Base-by-base conservation (phyloP, 495 filamentous ascomycete genomes). In the Penicillium ochrochloron region DNA sequence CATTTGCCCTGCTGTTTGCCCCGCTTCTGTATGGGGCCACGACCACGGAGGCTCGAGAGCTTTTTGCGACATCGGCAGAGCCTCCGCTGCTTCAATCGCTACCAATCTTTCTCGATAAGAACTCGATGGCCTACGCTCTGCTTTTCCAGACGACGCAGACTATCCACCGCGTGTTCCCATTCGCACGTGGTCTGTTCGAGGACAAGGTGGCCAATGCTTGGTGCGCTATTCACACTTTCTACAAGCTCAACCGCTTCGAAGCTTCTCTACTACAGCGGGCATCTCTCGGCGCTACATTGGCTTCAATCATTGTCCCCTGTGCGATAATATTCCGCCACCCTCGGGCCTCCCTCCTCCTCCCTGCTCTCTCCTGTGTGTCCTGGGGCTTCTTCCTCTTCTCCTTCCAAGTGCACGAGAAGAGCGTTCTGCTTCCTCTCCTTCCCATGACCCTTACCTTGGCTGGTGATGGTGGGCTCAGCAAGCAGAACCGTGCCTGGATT, bases 161-260 rank as follows among this genome's bases (percentile, higher is more conserved):
- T 62, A 75, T 97, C 34, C 89, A 95, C 69, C 89, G 95, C n/a
- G 83, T 97, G 41, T 97, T 99, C 70, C 95, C 95, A 8, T 98
- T 99, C 69, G 87, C 93, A 14, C 88, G 95, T 31, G 95, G 95
- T 21, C 82, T 98, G 31, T 99, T 97, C 71, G 95, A 99, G 79
- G 95, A 98, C 80, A 99, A 99, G 75, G 95, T 99, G 35, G 95
- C 95, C 64, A 99, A 99, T 69, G 87, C 97, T 69, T 99, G 95
- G 95, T 99, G 95, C 73, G 89, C 92, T 15, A 80, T 93, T 56
- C 94, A 98, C 75, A 88, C 94, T 1, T 80, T 94, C 53, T 82
- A 96, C 78, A 99, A 98, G 77, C 85, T 97, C 42, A 84, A 89
- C 61, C 79, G 86, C 12, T 92, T 90, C 52, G 86, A 88, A 9